Percentiles rank a stretch among this genome's conserved stretches.
Evolutionary conservation across 2,329 filamentous ascomycete genomes (phyloP).

Genomic region (Fusarium ambrosium): DNA sequence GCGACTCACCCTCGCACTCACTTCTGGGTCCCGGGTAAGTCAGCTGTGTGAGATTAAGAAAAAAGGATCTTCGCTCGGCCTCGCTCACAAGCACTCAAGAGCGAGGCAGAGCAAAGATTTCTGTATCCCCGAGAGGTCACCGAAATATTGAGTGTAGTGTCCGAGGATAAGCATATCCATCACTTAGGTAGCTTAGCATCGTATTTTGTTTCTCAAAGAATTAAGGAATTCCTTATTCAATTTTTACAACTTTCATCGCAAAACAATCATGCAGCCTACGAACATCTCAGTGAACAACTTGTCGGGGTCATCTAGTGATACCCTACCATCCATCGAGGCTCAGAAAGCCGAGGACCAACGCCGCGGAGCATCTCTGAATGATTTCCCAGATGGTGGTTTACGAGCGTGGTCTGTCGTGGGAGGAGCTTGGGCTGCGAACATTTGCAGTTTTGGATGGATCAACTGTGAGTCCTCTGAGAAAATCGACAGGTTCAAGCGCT

Average conservation of each 20-base stretch:
- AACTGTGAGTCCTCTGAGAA: background rate
- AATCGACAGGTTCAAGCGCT: background rate
- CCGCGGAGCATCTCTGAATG: background rate
- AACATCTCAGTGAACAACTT: background rate
- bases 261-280: background rate
- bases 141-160: background rate
- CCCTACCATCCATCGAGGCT: background rate
- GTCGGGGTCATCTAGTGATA: background rate
- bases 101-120: background rate
- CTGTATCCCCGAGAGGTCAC: constrained; percentile 5
- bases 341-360: background rate
- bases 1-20: background rate
- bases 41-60: background rate
- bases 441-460: constrained; percentile 7
- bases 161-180: background rate
- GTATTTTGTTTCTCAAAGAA: background rate
- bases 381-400: background rate
- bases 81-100: background rate
- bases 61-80: background rate
- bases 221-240: background rate
- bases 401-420: background rate
- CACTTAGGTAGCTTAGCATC: background rate
- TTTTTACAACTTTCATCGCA: background rate
- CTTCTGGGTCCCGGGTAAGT: background rate
- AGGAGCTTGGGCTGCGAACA: background rate